Conservation (phyloP, 2,329 filamentous ascomycete genomes). For the Xylaria arbuscula region DNA sequence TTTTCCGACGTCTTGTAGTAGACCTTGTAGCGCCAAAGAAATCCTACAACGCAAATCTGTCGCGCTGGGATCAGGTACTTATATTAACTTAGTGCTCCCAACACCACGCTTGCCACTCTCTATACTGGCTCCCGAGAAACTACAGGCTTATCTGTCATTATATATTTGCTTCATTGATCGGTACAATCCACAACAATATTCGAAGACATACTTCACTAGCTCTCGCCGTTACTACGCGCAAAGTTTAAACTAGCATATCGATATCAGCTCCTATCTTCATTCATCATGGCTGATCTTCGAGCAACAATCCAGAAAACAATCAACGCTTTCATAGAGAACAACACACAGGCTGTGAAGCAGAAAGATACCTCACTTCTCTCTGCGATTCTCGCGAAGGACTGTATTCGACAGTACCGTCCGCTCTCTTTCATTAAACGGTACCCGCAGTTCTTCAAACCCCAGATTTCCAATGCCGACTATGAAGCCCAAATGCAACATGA, state of each 20-base stretch:
- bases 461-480: conserved; percentile 43
- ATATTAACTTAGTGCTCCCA: conserved; percentile 1
- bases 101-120: neutral
- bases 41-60: neutral
- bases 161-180: neutral
- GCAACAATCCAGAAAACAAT: conserved; percentile 26
- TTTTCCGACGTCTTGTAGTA: neutral
- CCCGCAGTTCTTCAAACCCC: conserved; percentile 41
- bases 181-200: neutral
- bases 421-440: conserved; percentile 39
- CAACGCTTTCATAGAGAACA: conserved; percentile 36
- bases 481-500: conserved; percentile 37
- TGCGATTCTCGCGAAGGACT: conserved; percentile 35
- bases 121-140: neutral
- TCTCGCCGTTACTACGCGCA: neutral
- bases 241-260: neutral
- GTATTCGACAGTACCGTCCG: conserved; percentile 40
- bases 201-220: neutral
- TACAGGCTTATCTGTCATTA: neutral
- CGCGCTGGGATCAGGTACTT: conserved; percentile 1
- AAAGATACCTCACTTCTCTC: conserved; percentile 39
- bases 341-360: conserved; percentile 36
- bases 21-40: conserved; percentile 1
- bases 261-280: conserved; percentile 4
- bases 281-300: conserved; percentile 30